Conservation (phyloP, 179 eudicot genomes). For the Silene noctiflora region DNA sequence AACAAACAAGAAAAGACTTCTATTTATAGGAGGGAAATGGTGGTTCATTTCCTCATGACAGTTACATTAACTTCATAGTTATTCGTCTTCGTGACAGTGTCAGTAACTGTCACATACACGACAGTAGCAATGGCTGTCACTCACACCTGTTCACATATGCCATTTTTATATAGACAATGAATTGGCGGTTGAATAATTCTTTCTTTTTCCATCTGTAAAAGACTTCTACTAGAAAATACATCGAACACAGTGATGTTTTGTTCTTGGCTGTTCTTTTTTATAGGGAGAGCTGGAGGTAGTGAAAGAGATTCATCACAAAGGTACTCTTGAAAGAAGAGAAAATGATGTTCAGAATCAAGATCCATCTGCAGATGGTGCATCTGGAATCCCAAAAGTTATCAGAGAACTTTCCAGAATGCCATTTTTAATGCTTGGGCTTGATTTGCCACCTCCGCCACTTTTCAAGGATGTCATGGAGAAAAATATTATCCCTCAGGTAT, state of each 20-base stretch:
- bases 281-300: conserved; percentile 95
- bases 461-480: conserved; percentile 93
- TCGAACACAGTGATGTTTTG: background rate
- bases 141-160: too few species aligned
- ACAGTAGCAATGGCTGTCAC: too few species aligned
- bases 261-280: conserved; percentile 13
- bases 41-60: too few species aligned
- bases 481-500: conserved; percentile 87
- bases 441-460: conserved; percentile 93
- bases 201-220: too few species aligned
- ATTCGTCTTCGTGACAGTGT: too few species aligned
- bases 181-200: too few species aligned
- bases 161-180: too few species aligned
- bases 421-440: conserved; percentile 90
- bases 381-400: conserved; percentile 33
- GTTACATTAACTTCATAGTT: too few species aligned
- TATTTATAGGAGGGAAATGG: too few species aligned
- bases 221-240: too few species aligned
- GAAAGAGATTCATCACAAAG: conserved; percentile 59
- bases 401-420: conserved; percentile 79
- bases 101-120: too few species aligned
- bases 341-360: conserved; percentile 39
- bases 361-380: conserved; percentile 38
- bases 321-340: conserved; percentile 40
- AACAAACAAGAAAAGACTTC: too few species aligned